Percentiles rank a stretch among this genome's conserved stretches.
These are phyloP conservation scores for Cynanchum wilfordii DNA, from an alignment of 257 asterid species.

Conservation along the genomic window DNA sequence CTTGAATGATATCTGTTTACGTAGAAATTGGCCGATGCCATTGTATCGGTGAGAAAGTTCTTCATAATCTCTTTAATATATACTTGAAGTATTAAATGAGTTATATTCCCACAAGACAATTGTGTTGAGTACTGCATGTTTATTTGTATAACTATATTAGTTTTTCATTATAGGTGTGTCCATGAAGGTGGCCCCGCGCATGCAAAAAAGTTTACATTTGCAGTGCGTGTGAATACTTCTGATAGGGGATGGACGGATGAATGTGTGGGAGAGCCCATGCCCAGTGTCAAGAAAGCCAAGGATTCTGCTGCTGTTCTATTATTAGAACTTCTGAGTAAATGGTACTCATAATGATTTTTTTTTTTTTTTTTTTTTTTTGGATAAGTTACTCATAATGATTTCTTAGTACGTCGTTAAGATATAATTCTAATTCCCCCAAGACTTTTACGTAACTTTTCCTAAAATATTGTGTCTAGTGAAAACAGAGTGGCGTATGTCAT, in stretches of 20 bases:
- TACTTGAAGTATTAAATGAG: neutral
- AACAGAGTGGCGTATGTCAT: no score
- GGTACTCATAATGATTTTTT: constrained; percentile 36
- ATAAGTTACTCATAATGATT: neutral
- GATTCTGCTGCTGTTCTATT: constrained; percentile 91
- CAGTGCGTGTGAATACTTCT: constrained; percentile 80
- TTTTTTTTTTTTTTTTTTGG: no score
- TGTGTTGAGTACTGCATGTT: neutral
- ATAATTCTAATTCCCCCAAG: no score
- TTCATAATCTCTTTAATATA: neutral
- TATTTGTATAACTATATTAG: neutral
- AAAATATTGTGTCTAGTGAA: no score
- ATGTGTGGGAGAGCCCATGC: constrained; percentile 96
- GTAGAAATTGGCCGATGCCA: constrained; percentile 99
- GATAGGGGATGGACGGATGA: constrained; percentile 94
- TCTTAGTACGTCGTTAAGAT: neutral
- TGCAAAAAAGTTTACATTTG: constrained; percentile 85
- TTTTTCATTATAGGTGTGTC: constrained; percentile 48
- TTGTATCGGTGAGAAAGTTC: constrained; percentile 53
- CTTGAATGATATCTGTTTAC: constrained; percentile 83
- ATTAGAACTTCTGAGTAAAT: constrained; percentile 64
- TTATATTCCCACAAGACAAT: neutral
- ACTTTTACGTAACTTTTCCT: neutral
- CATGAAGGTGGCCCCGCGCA: constrained; percentile 99
- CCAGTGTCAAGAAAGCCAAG: constrained; percentile 96